Conservation (phyloP, 306 rosid genomes). For the Inga laurina region DNA sequence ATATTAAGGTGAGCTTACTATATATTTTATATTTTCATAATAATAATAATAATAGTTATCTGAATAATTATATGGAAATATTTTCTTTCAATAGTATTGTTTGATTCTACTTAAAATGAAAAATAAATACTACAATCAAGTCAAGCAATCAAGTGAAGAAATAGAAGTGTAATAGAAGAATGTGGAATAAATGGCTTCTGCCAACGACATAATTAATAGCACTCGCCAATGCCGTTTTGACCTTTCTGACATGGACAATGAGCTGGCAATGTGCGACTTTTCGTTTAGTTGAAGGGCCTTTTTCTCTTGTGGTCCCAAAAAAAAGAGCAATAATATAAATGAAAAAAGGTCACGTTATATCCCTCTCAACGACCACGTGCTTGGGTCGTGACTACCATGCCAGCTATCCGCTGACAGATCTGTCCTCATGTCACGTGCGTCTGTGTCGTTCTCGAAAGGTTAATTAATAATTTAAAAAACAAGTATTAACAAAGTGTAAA, state of each 20-base stretch:
- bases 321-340: not conserved
- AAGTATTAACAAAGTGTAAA: not conserved
- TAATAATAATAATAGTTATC: too few relatives aligned
- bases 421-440: constrained; percentile 53
- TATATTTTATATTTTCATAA: too few relatives aligned
- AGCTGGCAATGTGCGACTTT: not conserved
- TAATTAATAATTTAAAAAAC: not conserved
- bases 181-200: not conserved
- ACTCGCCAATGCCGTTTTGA: not conserved
- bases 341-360: constrained; percentile 13
- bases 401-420: constrained; percentile 51
- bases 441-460: constrained; percentile 31
- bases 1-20: too few relatives aligned
- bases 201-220: not conserved
- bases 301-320: not conserved
- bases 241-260: not conserved
- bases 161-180: not conserved
- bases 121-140: not conserved
- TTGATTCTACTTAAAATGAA: not conserved
- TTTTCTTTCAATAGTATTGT: too few relatives aligned
- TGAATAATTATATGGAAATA: too few relatives aligned
- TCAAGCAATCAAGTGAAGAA: not conserved
- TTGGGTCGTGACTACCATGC: constrained; percentile 53
- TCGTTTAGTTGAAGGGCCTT: not conserved
- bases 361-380: constrained; percentile 30